A percentile compares a stretch with the other conserved stretches of the same genome.
These are phyloP conservation scores for Colletotrichum cuscutae DNA, from an alignment of 2,329 filamentous ascomycete genomes.

Conservation along the genomic window DNA sequence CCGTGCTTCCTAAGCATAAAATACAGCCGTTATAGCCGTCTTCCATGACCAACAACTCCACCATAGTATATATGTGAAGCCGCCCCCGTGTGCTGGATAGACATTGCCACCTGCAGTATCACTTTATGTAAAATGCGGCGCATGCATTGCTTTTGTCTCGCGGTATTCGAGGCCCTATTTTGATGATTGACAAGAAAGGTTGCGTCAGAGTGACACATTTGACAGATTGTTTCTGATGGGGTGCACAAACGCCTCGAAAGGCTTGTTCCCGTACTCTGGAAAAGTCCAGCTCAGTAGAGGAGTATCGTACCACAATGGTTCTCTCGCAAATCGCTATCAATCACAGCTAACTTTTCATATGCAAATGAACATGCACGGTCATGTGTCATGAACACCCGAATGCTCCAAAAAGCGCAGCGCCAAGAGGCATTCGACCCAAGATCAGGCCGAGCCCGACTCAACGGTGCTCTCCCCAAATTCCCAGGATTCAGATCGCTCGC, in stretches of 20 bases:
- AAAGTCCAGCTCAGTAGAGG: neutral
- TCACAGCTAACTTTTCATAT: neutral
- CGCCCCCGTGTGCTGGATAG: constrained; percentile 16
- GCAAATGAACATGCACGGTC: neutral
- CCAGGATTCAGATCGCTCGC: neutral
- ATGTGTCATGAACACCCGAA: neutral
- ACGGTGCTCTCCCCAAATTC: constrained; percentile 17
- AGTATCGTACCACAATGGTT: neutral
- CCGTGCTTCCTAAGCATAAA: neutral
- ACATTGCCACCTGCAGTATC: constrained; percentile 2
- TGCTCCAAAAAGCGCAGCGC: neutral
- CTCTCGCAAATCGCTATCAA: neutral
- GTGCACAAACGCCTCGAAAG: neutral
- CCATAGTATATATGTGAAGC: constrained; percentile 16
- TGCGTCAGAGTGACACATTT: neutral
- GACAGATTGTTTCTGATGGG: neutral
- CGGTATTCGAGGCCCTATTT: too few relatives aligned
- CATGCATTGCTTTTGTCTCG: neutral
- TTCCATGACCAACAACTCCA: neutral
- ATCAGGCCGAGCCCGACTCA: constrained; percentile 8
- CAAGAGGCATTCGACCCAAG: constrained; percentile 1
- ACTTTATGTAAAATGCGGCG: constrained; percentile 4
- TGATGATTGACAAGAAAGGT: too few relatives aligned
- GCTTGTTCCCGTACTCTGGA: neutral
- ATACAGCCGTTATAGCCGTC: neutral